A percentile compares a stretch with the other conserved stretches of the same genome.
Conservation (phyloP, 129 eudicot species). For the Flaveria bidentis region DNA sequence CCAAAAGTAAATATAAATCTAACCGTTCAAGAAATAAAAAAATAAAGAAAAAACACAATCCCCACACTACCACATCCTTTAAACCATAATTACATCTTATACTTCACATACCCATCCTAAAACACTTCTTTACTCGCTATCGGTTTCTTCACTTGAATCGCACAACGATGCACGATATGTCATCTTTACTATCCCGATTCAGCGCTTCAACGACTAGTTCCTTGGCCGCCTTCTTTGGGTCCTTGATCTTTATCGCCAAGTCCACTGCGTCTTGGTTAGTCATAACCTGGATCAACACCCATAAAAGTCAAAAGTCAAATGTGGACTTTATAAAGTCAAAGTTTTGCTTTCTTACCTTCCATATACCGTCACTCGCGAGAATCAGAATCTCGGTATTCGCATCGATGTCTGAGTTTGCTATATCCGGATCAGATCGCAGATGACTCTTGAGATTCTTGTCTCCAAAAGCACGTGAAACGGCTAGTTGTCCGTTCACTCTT, state of each 20-base stretch:
- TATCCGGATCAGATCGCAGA: slow-evolving; percentile 72
- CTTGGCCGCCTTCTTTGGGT: slow-evolving; percentile 85
- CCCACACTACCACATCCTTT: slow-evolving; percentile 9
- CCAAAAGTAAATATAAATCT: slow-evolving; percentile 28
- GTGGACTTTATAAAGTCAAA: slow-evolving; percentile 14
- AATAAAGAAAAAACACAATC: not conserved
- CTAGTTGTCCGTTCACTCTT: slow-evolving; percentile 80
- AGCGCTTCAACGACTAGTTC: slow-evolving; percentile 66
- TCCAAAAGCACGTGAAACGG: slow-evolving; percentile 93
- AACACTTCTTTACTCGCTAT: slow-evolving; percentile 16
- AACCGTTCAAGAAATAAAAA: slow-evolving; percentile 35
- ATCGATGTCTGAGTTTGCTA: slow-evolving; percentile 50
- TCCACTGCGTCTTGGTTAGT: slow-evolving; percentile 84
- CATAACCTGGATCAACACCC: slow-evolving; percentile 59
- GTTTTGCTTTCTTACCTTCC: slow-evolving; percentile 59
- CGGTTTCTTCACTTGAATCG: slow-evolving; percentile 52
- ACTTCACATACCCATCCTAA: slow-evolving; percentile 40
- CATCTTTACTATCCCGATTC: slow-evolving; percentile 74
- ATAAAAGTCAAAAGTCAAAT: slow-evolving; percentile 5
- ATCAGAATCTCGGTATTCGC: slow-evolving; percentile 65
- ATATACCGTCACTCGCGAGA: slow-evolving; percentile 79
- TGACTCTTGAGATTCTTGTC: slow-evolving; percentile 78
- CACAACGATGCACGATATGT: slow-evolving; percentile 82
- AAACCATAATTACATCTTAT: slow-evolving; percentile 43
- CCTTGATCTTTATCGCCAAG: slow-evolving; percentile 59